Evolutionary conservation across 495 filamentous ascomycete species (phyloP), one percentile per base, ranked within the genome.

Genomic region (Neurospora terricola): DNA sequence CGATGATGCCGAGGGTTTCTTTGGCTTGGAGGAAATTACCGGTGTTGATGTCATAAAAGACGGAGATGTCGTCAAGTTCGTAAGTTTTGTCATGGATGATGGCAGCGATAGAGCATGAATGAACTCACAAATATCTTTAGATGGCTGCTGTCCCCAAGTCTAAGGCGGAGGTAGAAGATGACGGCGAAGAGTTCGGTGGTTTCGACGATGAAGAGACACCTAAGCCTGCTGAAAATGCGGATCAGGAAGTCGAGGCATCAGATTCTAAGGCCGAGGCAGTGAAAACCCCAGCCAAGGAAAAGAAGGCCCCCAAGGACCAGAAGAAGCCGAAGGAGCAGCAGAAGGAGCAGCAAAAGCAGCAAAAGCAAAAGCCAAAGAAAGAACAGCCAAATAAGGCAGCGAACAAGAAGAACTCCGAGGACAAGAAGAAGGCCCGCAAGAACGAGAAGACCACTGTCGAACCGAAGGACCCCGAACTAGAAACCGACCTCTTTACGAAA

Each of bases 1-100:
- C 74, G 92, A 96, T 54, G 92, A 98, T 85, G 92, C 92, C n/a
- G 93, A 94, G 75, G 96, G 96, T 0, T 97, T 99, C 81, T 97
- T 90, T 81, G 95, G 96, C 0, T 80, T 99, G 45, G 95, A 99
- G 75, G 96, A 98, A 77, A 89, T 98, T 66, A 93, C 96, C 9
- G 93, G 91, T 59, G 92, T 98, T 1, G 93, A 97, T 38, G 85
- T 99, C 23, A 82, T 96, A 38, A 86, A 84, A 45, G 85, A 90
- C 70, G 82, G 81, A 5, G 76, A 82, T 18, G 86, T 79, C 7
- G 84, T 91, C 21, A 83, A 86, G 76, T 88, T 89, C 81, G 83
- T 91, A 79, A 74, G 82, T 77, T 45, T 42, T 6, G 27, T 18
- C 27, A 66, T 62, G 76, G 62, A 72, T 78, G 72, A 78, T 71